These are phyloP conservation scores for Suillus lakei DNA, from an alignment of 768 basidiomycete genomes.

Conservation along the genomic window DNA sequence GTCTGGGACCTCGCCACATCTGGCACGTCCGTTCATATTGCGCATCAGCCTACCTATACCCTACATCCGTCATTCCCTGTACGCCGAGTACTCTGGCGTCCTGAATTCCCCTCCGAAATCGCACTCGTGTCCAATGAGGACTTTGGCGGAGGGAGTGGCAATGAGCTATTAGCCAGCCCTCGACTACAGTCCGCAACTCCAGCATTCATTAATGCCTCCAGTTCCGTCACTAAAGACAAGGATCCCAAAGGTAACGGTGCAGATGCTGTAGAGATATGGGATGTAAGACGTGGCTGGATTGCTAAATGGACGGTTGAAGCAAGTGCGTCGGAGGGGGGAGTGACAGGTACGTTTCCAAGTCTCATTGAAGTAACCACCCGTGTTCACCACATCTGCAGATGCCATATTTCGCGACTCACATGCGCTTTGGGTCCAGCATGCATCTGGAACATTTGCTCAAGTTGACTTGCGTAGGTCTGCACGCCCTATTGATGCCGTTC, in stretches of 20 bases:
- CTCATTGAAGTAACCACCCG: not conserved
- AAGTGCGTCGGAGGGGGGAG: constrained; percentile 69
- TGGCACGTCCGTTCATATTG: constrained; percentile 53
- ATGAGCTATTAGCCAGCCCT: constrained; percentile 30
- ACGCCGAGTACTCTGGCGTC: constrained; percentile 77
- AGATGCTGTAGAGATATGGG: constrained; percentile 85
- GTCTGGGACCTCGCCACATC: constrained; percentile 67
- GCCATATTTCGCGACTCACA: constrained; percentile 72
- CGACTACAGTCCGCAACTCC: constrained; percentile 29
- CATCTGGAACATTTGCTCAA: constrained; percentile 79
- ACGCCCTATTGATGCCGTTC: constrained; percentile 70
- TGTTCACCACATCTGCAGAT: constrained; percentile 45
- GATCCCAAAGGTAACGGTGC: constrained; percentile 18
- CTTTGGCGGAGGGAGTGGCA: constrained; percentile 41
- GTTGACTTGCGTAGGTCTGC: constrained; percentile 70
- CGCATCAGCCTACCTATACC: constrained; percentile 67
- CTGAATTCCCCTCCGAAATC: constrained; percentile 75
- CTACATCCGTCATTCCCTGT: constrained; percentile 79
- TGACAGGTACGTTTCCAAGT: constrained; percentile 59
- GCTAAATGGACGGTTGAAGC: constrained; percentile 81
- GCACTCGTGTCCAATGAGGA: constrained; percentile 73
- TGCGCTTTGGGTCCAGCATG: constrained; percentile 73
- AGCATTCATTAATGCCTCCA: constrained; percentile 23
- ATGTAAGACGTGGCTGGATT: constrained; percentile 78
- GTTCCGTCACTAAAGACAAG: constrained; percentile 15